phyloP scores from a whole-genome alignment of 1,284 basidiomycete genomes.

The Malassezia furfur region DNA sequence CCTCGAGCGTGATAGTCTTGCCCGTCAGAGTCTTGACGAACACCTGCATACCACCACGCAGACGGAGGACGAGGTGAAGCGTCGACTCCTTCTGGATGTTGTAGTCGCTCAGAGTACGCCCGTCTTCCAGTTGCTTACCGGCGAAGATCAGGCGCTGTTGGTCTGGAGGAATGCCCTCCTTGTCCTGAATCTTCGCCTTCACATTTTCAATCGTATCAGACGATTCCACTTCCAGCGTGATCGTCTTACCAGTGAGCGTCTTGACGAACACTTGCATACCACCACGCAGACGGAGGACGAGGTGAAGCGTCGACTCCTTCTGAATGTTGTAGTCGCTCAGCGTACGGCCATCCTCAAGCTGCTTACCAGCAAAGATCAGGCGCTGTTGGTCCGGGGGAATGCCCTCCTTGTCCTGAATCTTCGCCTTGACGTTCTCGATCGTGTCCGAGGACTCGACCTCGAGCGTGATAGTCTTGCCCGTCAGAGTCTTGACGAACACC shows the following conservation, averaged over 20 bases:
- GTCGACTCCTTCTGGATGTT: constrained; percentile 67
- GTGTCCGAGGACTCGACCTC: constrained; percentile 50
- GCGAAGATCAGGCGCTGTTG: constrained; percentile 97
- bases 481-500: constrained; percentile 48
- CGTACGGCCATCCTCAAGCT: constrained; percentile 58
- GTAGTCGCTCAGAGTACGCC: constrained; percentile 53
- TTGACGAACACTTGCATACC: constrained; percentile 48
- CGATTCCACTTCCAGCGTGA: constrained; percentile 81
- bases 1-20: constrained; percentile 91
- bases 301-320: constrained; percentile 53
- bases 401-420: constrained; percentile 57
- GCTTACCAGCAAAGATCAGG: constrained; percentile 95
- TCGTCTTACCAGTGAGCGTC: constrained; percentile 93
- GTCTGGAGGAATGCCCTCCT: constrained; percentile 74
- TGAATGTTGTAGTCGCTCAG: constrained; percentile 64
- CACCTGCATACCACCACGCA: constrained; percentile 48
- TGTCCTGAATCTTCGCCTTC: constrained; percentile 53
- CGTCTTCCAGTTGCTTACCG: constrained; percentile 75
- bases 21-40: constrained; percentile 69
- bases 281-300: constrained; percentile 44
- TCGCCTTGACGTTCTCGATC: constrained; percentile 49
- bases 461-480: constrained; percentile 49
- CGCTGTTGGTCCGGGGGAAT: constrained; percentile 94
- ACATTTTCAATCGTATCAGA: constrained; percentile 85
- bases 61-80: constrained; percentile 42